These are phyloP conservation scores for Xylaria sp. DNA, from an alignment of 2,329 filamentous ascomycete species.

Conservation along the genomic window DNA sequence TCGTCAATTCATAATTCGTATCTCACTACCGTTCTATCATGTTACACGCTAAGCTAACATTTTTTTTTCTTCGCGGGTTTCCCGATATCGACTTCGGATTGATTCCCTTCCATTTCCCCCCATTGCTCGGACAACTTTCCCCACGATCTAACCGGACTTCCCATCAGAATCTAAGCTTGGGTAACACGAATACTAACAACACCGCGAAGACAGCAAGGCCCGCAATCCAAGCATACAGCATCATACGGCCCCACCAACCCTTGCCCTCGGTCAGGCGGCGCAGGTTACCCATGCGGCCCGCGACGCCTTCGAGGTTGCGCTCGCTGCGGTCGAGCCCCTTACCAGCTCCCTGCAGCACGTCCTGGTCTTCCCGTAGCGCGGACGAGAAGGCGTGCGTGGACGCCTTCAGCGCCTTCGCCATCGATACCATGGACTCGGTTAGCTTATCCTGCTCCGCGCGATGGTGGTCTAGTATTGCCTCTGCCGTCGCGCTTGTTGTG, in stretches of 20 bases:
- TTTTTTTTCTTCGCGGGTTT: neutral
- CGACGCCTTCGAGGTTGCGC: slow-evolving; percentile 78
- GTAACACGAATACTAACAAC: slow-evolving; percentile 83
- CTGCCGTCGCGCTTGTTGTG: slow-evolving; percentile 64
- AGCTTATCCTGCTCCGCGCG: slow-evolving; percentile 84
- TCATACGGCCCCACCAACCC: slow-evolving; percentile 85
- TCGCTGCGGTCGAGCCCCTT: slow-evolving; percentile 82
- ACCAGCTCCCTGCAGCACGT: slow-evolving; percentile 75
- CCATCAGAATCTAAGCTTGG: slow-evolving; percentile 83
- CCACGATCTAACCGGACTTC: neutral
- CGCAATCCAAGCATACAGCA: slow-evolving; percentile 86
- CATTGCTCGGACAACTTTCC: neutral
- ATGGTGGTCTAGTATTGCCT: slow-evolving; percentile 79
- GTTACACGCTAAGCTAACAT: slow-evolving; percentile 18
- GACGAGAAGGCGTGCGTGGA: slow-evolving; percentile 77
- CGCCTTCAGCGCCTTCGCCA: slow-evolving; percentile 81
- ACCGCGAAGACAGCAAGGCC: slow-evolving; percentile 82
- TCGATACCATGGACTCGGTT: slow-evolving; percentile 80
- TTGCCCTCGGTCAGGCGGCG: slow-evolving; percentile 85
- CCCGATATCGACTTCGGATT: neutral
- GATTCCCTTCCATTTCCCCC: neutral
- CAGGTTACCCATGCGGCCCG: slow-evolving; percentile 79
- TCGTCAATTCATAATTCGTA: slow-evolving; percentile 30
- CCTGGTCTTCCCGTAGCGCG: slow-evolving; percentile 76
- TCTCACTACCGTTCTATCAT: slow-evolving; percentile 11